phyloP scores from a whole-genome alignment of 768 basidiomycete species.

The Lentinula sp. region DNA sequence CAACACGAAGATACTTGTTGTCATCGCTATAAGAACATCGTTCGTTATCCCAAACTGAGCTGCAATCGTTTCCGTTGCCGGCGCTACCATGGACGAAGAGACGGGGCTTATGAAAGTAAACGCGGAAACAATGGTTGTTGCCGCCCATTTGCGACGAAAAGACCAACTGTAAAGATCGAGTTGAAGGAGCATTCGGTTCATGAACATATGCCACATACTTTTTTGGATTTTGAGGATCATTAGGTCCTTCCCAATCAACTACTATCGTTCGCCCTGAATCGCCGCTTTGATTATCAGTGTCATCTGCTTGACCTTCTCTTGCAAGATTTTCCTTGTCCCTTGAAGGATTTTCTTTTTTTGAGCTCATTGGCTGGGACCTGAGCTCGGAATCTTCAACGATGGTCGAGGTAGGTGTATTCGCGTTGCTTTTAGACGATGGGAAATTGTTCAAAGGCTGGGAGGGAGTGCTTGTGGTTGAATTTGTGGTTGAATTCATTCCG shows the following conservation, averaged over 20 bases:
- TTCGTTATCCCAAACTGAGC: slow-evolving; percentile 49
- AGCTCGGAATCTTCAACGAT: not conserved
- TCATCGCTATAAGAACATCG: slow-evolving; percentile 44
- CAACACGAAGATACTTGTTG: slow-evolving; percentile 51
- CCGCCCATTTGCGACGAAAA: slow-evolving; percentile 54
- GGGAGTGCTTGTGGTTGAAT: not conserved
- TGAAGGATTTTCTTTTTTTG: not conserved
- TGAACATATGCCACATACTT: slow-evolving; percentile 30
- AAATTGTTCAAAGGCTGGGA: not conserved
- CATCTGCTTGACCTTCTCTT: not conserved
- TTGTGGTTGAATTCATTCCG: not conserved
- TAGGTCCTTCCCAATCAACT: slow-evolving; percentile 58
- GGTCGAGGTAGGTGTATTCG: not conserved
- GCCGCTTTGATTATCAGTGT: not conserved
- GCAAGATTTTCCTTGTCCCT: not conserved
- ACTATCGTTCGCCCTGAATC: slow-evolving; percentile 17
- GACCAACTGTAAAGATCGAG: slow-evolving; percentile 40
- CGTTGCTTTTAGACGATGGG: not conserved
- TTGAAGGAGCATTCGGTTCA: not conserved
- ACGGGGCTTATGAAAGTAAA: slow-evolving; percentile 68
- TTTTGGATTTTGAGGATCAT: slow-evolving; percentile 53
- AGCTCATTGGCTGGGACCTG: not conserved
- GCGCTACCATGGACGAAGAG: slow-evolving; percentile 72
- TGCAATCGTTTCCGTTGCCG: slow-evolving; percentile 46
- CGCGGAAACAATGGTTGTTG: slow-evolving; percentile 54